Percentiles rank a stretch among this genome's conserved stretches.
These are phyloP conservation scores for Calocybe gangraenosa DNA, from an alignment of 768 basidiomycete genomes.

Conservation along the genomic window DNA sequence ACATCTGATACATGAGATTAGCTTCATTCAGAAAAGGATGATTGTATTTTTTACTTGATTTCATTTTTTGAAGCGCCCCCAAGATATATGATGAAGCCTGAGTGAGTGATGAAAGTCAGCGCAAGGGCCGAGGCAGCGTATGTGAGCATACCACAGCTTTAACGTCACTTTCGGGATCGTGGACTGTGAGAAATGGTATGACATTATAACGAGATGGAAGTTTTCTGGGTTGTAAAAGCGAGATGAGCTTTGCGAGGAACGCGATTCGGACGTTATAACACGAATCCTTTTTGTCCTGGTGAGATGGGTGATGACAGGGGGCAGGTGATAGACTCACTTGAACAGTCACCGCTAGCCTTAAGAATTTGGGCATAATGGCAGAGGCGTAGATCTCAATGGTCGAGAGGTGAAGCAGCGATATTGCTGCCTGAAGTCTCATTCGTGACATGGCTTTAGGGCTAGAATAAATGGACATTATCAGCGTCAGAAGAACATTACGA, in stretches of 20 bases:
- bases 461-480: not conserved
- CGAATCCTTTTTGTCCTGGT: slow-evolving; percentile 56
- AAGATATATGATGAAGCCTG: slow-evolving; percentile 57
- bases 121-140: not conserved
- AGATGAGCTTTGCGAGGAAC: slow-evolving; percentile 74
- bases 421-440: slow-evolving; percentile 78
- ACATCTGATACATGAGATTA: slow-evolving; percentile 34
- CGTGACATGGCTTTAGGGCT: slow-evolving; percentile 68
- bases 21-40: not conserved
- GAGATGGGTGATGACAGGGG: not conserved
- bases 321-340: slow-evolving; percentile 50
- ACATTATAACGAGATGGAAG: slow-evolving; percentile 73
- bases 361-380: slow-evolving; percentile 57
- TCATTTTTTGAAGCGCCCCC: slow-evolving; percentile 42
- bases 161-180: slow-evolving; percentile 87
- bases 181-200: slow-evolving; percentile 83
- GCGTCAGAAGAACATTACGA: not conserved
- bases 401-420: slow-evolving; percentile 76
- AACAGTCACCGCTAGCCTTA: slow-evolving; percentile 64
- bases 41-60: slow-evolving; percentile 31
- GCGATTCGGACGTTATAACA: slow-evolving; percentile 80
- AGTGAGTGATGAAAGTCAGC: slow-evolving; percentile 8
- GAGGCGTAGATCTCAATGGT: slow-evolving; percentile 53
- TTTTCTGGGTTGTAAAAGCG: slow-evolving; percentile 59
- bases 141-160: slow-evolving; percentile 54